Evolutionary conservation across 176 grass and related monocot species (phyloP).

Genomic region (Triticum dicoccoides): DNA sequence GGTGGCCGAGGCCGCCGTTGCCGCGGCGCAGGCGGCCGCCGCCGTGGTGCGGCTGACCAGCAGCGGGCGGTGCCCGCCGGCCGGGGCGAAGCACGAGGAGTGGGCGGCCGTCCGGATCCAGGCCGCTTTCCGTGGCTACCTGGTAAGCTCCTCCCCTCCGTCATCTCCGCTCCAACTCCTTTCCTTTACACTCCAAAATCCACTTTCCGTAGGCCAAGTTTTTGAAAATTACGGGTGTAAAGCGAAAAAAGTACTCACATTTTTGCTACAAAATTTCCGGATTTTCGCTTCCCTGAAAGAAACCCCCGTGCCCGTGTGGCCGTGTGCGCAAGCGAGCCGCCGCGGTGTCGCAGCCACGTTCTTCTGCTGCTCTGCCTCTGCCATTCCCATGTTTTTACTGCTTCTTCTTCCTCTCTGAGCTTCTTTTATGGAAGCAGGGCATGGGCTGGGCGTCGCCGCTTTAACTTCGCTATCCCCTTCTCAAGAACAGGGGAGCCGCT

Average conservation of each 20-base stretch:
- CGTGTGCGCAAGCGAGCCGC: neutral
- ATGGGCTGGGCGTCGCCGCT: conserved; percentile 29
- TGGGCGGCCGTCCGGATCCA: conserved; percentile 81
- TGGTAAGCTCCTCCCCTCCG: conserved; percentile 45
- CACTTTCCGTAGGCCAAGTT: neutral
- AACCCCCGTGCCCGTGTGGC: neutral
- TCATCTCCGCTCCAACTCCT: neutral
- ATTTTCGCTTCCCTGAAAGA: neutral
- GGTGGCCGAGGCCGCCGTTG: conserved; percentile 80
- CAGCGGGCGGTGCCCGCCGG: conserved; percentile 45
- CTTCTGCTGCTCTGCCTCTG: conserved; percentile 18
- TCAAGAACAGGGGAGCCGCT: neutral
- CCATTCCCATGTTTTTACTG: conserved; percentile 25
- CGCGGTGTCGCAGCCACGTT: neutral
- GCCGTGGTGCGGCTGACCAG: conserved; percentile 79
- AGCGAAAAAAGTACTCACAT: neutral
- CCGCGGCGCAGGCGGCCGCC: conserved; percentile 74
- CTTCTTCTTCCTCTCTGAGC: neutral
- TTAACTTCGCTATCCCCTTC: conserved; percentile 19
- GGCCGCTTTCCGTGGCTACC: conserved; percentile 79
- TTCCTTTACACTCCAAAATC: neutral
- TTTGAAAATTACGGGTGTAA: neutral
- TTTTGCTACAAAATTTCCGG: neutral
- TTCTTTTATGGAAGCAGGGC: conserved; percentile 40
- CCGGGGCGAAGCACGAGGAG: conserved; percentile 44